Evolutionary conservation across 805 yeast species (phyloP).

Genomic region (Sporopachydermia lactativora): DNA sequence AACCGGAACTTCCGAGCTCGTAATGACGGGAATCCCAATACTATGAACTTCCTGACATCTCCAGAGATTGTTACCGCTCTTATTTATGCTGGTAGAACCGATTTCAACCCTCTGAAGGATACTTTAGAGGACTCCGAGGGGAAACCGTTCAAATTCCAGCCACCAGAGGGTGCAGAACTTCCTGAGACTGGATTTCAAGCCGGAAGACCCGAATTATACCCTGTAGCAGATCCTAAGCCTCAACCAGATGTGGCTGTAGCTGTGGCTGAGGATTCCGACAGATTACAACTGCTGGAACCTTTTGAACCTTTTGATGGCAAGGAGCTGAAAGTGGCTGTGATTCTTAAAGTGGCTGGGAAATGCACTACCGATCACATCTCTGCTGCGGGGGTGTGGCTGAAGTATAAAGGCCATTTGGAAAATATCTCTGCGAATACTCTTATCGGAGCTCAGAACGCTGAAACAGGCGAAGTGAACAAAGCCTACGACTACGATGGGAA

Average conservation of each 20-base stretch:
- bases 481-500: constrained; percentile 80
- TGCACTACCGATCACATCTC: constrained; percentile 98
- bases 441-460: constrained; percentile 94
- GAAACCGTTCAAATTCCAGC: constrained; percentile 56
- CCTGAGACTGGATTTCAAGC: constrained; percentile 65
- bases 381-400: constrained; percentile 98
- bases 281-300: constrained; percentile 84
- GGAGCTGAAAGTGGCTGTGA: constrained; percentile 62
- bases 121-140: constrained; percentile 62
- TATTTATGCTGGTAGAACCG: constrained; percentile 87
- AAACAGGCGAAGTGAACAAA: constrained; percentile 89
- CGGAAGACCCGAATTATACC: constrained; percentile 61
- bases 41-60: constrained; percentile 96
- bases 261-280: constrained; percentile 81
- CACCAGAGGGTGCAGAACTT: constrained; percentile 65
- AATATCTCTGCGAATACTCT: constrained; percentile 90
- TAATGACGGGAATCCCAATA: constrained; percentile 96
- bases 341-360: constrained; percentile 90
- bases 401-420: constrained; percentile 95
- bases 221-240: constrained; percentile 44
- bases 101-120: constrained; percentile 85
- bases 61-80: constrained; percentile 97
- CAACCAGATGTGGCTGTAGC: constrained; percentile 41
- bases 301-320: constrained; percentile 77
- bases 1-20: constrained; percentile 97